Evolutionary conservation across 2,329 filamentous ascomycete genomes (phyloP).

Genomic region (Mycosphaerella sp.): DNA sequence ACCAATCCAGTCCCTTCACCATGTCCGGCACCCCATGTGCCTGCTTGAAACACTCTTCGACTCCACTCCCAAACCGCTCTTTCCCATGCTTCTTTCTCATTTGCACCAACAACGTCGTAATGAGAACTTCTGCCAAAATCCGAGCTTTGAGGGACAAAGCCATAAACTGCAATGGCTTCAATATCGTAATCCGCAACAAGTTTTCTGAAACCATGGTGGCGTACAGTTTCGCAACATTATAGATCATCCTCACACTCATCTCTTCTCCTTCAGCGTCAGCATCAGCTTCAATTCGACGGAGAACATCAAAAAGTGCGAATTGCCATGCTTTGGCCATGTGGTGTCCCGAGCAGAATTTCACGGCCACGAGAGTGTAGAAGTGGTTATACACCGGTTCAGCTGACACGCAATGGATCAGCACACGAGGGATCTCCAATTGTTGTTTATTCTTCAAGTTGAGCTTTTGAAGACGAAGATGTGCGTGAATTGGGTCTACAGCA

Average conservation of each 20-base stretch:
- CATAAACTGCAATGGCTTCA: constrained; percentile 68
- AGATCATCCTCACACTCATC: constrained; percentile 54
- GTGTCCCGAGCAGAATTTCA: constrained; percentile 65
- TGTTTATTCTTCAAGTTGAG: constrained; percentile 81
- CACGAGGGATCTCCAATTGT: constrained; percentile 76
- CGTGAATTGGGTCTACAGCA: constrained; percentile 76
- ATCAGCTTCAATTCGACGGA: constrained; percentile 62
- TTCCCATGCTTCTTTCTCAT: constrained; percentile 36
- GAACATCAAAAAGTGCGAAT: constrained; percentile 78
- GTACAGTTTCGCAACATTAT: constrained; percentile 64
- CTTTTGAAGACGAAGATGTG: constrained; percentile 70
- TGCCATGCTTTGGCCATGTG: constrained; percentile 79
- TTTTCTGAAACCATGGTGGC: constrained; percentile 56
- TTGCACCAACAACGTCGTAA: constrained; percentile 66
- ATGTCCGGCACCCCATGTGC: constrained; percentile 61
- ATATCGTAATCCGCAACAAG: constrained; percentile 50
- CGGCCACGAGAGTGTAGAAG: constrained; percentile 84
- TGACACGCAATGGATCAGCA: constrained; percentile 80
- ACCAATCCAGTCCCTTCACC: constrained; percentile 69
- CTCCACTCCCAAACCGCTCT: constrained; percentile 46
- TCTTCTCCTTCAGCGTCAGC: constrained; percentile 50
- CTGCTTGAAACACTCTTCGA: constrained; percentile 62
- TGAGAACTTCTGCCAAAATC: constrained; percentile 71
- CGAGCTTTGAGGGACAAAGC: constrained; percentile 70
- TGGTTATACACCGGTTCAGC: constrained; percentile 82